Conservation (phyloP, 306 rosid species). For the Pyrus communis region DNA sequence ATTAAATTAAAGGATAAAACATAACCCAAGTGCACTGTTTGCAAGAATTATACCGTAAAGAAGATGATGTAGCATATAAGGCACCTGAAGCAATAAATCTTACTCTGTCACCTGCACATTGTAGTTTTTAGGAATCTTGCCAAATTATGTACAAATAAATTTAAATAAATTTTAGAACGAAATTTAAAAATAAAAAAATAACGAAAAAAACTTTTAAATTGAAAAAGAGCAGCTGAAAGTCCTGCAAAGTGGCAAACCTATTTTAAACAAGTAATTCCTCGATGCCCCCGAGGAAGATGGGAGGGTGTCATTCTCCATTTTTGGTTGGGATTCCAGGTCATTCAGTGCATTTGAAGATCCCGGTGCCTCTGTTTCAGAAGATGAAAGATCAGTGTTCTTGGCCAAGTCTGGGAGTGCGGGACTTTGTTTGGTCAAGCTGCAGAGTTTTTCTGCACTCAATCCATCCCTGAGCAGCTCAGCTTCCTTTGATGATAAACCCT, state of each 20-base stretch:
- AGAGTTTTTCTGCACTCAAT: constrained; percentile 50
- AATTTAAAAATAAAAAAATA: background rate
- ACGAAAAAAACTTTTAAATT: background rate
- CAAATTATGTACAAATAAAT: background rate
- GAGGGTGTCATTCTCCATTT: constrained; percentile 54
- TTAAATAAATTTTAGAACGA: too few species aligned
- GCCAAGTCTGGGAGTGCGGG: constrained; percentile 36
- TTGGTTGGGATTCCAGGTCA: constrained; percentile 65
- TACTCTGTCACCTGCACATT: constrained; percentile 79
- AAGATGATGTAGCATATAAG: constrained; percentile 47
- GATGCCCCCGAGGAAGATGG: constrained; percentile 73
- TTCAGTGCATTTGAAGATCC: constrained; percentile 60
- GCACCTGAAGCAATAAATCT: constrained; percentile 49
- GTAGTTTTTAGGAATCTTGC: constrained; percentile 17
- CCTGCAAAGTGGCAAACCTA: constrained; percentile 38
- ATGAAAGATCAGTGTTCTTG: constrained; percentile 43
- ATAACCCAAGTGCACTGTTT: constrained; percentile 1
- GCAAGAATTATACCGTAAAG: constrained; percentile 52
- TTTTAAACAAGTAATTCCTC: constrained; percentile 56
- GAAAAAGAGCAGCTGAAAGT: background rate
- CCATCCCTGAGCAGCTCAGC: constrained; percentile 90
- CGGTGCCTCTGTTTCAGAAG: constrained; percentile 56
- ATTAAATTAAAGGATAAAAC: constrained; percentile 1
- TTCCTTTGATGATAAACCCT: constrained; percentile 95
- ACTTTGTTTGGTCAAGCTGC: constrained; percentile 48